Evolutionary conservation across 352 stramenopile species (phyloP).

Genomic region (Phytophthora ohioensis): DNA sequence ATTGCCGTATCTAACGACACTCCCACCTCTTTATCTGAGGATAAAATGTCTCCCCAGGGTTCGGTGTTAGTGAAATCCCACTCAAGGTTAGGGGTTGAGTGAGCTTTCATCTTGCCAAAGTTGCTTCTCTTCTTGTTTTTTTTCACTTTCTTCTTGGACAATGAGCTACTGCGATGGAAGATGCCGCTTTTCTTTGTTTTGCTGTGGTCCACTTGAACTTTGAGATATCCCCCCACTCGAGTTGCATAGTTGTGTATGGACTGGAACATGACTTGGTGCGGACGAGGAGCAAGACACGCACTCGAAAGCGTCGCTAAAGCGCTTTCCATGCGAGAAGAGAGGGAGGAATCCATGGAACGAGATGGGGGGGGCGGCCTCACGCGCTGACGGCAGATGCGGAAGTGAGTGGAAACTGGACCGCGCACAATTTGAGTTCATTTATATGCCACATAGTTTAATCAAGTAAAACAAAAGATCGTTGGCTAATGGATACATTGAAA

Average conservation of each 20-base stretch:
- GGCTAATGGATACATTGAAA: too few relatives aligned
- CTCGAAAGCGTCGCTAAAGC: too few relatives aligned
- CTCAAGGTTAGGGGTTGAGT: not conserved
- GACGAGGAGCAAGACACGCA: too few relatives aligned
- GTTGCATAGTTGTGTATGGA: not conserved
- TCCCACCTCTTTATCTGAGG: not conserved
- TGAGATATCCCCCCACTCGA: not conserved
- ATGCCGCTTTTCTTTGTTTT: not conserved
- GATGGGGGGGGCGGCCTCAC: too few relatives aligned
- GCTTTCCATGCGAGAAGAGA: not conserved
- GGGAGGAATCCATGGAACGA: not conserved
- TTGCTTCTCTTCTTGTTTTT: constrained; percentile 10
- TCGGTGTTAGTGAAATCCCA: not conserved
- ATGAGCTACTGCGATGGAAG: constrained; percentile 19
- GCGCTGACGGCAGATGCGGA: not conserved
- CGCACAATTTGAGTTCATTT: too few relatives aligned
- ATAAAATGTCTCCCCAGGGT: too few relatives aligned
- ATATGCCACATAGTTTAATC: too few relatives aligned
- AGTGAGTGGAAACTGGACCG: not conserved
- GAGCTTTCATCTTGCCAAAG: too few relatives aligned
- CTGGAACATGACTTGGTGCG: constrained; percentile 10
- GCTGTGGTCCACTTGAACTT: not conserved
- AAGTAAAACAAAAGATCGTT: too few relatives aligned
- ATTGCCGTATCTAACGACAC: constrained; percentile 8
- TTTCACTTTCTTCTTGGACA: constrained; percentile 22